Base-by-base conservation (phyloP, 2,329 filamentous ascomycete species). In the Ceratocystis alfenasii region DNA sequence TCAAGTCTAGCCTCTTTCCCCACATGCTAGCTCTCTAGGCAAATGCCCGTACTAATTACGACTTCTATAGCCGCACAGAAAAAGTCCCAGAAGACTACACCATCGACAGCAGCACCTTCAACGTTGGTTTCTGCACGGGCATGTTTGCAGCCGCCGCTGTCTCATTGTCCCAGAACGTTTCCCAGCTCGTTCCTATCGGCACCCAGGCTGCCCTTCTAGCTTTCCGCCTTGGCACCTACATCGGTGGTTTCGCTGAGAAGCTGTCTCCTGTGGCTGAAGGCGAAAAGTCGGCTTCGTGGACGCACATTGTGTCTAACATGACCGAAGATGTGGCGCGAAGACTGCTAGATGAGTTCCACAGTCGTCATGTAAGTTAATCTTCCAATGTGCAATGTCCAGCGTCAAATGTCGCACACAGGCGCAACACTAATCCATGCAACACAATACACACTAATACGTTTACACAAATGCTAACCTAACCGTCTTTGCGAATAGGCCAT, bases 81-180 rank as follows among this genome's bases (percentile, higher is more conserved):
- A 81, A 80, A 79, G 75, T 83, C 77, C 77, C 81, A 74, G 72
- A 79, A 73, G 76, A 84, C 79, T 74, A 76, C 74, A 72, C 81
- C 71, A 68, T 75, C 71, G 73, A 79, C 72, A 71, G 78, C 71
- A 74, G 83, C 75, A 81, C 78, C 15, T 76, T 80, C 71, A 77
- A 86, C 28, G 78, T 87, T 33, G 86, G 85, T 67, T 79, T 89
- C 55, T 88, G 86, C 77, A 87, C 85, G 50, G 87, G 87, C 63
- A 78, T 87, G 25, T 82, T 89, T 70, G 85, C 86, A n/a, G 86
- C 84, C n/a, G 78, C 82, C 12, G 86, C 85, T 17, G 81, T 88
- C 66, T 82, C 85, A 12, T 84, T 82, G 25, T 81, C 86, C 41
- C 81, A 81, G 67, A 85, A 83, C 5, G 76, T 87, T 61, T 82